A percentile compares a stretch with the other conserved stretches of the same genome.
phyloP scores from a whole-genome alignment of 148 eudicot genomes.

The Heliosperma pusillum region DNA sequence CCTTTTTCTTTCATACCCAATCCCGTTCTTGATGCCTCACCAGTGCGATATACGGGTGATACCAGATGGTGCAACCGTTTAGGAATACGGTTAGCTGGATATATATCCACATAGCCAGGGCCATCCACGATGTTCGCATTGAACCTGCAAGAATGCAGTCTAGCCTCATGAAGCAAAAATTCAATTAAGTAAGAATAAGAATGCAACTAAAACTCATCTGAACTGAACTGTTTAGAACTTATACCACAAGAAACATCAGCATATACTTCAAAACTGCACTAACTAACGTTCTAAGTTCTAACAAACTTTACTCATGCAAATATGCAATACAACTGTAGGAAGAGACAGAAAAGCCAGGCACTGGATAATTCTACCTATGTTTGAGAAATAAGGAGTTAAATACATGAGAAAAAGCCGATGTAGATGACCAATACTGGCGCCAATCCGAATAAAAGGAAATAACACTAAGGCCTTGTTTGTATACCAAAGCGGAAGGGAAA shows the following conservation, averaged over 20 bases:
- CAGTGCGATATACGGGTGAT: slow-evolving; percentile 53
- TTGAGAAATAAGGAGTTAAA: background rate
- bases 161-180: slow-evolving; percentile 11
- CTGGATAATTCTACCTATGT: background rate
- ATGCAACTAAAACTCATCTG: background rate
- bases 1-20: slow-evolving; percentile 57
- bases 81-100: slow-evolving; percentile 73
- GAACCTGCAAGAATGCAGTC: slow-evolving; percentile 48
- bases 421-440: background rate
- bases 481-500: too few relatives aligned
- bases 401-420: background rate
- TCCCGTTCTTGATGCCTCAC: slow-evolving; percentile 32
- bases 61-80: slow-evolving; percentile 69
- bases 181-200: background rate
- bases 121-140: slow-evolving; percentile 62
- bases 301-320: background rate
- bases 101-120: slow-evolving; percentile 94
- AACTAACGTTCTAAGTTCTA: background rate
- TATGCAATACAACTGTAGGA: background rate
- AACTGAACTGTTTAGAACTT: background rate
- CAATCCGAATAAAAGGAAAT: background rate
- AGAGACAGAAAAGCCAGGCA: background rate
- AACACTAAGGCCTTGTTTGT: too few relatives aligned
- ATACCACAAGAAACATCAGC: background rate
- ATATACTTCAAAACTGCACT: slow-evolving; percentile 9